Evolutionary conservation across 1,284 basidiomycete species (phyloP).

Genomic region (Heterobasidion annosum): DNA sequence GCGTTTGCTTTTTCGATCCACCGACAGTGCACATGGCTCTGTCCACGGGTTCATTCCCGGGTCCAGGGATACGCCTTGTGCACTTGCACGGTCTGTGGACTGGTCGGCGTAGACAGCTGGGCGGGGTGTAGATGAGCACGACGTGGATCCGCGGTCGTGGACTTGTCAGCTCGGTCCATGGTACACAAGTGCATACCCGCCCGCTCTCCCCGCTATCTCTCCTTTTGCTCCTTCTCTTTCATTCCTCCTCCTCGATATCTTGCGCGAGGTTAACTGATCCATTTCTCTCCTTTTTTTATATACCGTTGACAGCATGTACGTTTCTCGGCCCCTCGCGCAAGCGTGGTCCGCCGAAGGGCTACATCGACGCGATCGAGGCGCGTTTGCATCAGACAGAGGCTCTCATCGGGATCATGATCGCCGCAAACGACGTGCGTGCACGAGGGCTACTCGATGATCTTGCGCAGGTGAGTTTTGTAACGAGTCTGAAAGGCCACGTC

Average conservation of each 20-base stretch:
- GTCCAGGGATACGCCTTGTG: too few species aligned
- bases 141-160: too few species aligned
- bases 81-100: too few species aligned
- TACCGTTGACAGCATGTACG: conserved; percentile 48
- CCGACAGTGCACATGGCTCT: too few species aligned
- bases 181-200: too few species aligned
- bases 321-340: conserved; percentile 78
- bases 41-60: too few species aligned
- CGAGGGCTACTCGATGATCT: conserved; percentile 52
- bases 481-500: neutral
- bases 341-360: conserved; percentile 80
- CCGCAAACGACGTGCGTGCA: conserved; percentile 57
- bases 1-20: too few species aligned
- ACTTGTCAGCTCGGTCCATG: too few species aligned
- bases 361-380: conserved; percentile 86
- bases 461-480: conserved; percentile 25
- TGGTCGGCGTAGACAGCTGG: too few species aligned
- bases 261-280: neutral
- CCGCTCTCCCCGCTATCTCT: neutral
- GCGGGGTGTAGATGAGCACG: too few species aligned
- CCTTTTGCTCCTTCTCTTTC: neutral
- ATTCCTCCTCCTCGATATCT: neutral
- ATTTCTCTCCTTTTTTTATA: neutral
- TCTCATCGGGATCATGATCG: conserved; percentile 67
- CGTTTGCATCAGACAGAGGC: conserved; percentile 84